phyloP scores from a whole-genome alignment of 495 filamentous ascomycete species.

The Copromyces sp. region DNA sequence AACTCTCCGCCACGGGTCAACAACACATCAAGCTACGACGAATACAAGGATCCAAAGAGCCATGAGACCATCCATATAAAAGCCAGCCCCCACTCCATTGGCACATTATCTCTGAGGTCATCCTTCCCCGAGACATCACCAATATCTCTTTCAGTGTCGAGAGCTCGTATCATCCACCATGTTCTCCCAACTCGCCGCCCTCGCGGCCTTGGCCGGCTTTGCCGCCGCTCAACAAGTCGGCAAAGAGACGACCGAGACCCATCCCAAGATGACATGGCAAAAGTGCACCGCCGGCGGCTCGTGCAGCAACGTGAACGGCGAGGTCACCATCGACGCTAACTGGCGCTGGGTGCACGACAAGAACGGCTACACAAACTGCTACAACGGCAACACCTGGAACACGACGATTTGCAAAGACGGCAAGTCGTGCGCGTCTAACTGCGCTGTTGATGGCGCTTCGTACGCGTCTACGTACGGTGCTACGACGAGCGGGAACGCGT shows the following conservation, averaged over 20 bases:
- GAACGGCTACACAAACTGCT: slow-evolving; percentile 33
- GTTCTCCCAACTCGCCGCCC: slow-evolving; percentile 16
- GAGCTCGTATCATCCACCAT: slow-evolving; percentile 6
- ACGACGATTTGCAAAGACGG: slow-evolving; percentile 26
- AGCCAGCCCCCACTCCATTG: neutral
- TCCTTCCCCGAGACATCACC: neutral
- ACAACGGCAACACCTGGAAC: slow-evolving; percentile 38
- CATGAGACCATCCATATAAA: slow-evolving; percentile 12
- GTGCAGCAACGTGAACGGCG: slow-evolving; percentile 33
- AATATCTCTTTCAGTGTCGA: neutral
- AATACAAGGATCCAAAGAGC: neutral
- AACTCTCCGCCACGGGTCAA: neutral
- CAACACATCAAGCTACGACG: neutral
- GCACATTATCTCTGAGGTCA: neutral
- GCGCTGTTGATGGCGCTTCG: slow-evolving; percentile 35
- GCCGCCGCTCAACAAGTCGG: slow-evolving; percentile 45
- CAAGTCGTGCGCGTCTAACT: slow-evolving; percentile 34
- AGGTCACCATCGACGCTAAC: slow-evolving; percentile 38
- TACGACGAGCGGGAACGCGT: slow-evolving; percentile 33
- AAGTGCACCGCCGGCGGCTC: slow-evolving; percentile 41
- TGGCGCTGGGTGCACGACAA: slow-evolving; percentile 39
- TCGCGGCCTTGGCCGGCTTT: slow-evolving; percentile 28
- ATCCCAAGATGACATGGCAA: slow-evolving; percentile 49
- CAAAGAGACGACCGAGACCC: slow-evolving; percentile 43
- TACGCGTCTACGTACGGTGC: slow-evolving; percentile 38